Base-by-base conservation (phyloP, 345 rosid species). In the Dimocarpus longan region DNA sequence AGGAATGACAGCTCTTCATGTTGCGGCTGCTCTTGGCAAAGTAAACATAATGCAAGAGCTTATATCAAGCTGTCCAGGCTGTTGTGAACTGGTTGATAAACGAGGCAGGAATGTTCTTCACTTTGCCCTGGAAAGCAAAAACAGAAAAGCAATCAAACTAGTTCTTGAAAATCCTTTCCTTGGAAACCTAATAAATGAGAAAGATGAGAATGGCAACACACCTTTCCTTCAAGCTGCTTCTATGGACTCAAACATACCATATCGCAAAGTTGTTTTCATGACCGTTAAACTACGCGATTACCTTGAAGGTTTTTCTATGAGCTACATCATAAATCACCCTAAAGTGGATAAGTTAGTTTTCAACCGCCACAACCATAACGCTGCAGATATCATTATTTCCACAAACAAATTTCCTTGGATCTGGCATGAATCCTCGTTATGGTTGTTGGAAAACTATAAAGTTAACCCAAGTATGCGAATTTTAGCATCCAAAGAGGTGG, bases 51-150 rank as follows among this genome's bases (percentile, higher is more conserved):
- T 74, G 76, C 0, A 28, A n/a, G 22, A 21, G 44, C 26, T 78
- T 5, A 69, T 78, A 24, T 63, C 67, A 46, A 46, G 8, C 52
- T 46, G 52, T 46, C 52, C 2, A 46, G 52, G 52, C 12, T 46
- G 52, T 11, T 2, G 0, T 6, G 79, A 82, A 46, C 46, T 68
- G 5, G 74, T 59, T 2, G 84, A 82, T 39, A 16, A 0, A 2
- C 73, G 44, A 68, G 84, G 79, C 2, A 9, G 75, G 72, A 82
- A 74, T 32, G 73, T 74, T 48, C 73, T 73, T 52, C 81, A 82
- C 63, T 74, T 74, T 48, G 81, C 76, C 2, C 60, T 42, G 11
- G 26, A 48, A 8, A 40, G 76, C 22, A 44, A 6, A 18, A 19
- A 21, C 7, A 8, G 6, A 0, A 7, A 8, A 13, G 56, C 67